These are phyloP conservation scores for Leccinum ochraceum DNA, from an alignment of 768 basidiomycete species.

Conservation along the genomic window DNA sequence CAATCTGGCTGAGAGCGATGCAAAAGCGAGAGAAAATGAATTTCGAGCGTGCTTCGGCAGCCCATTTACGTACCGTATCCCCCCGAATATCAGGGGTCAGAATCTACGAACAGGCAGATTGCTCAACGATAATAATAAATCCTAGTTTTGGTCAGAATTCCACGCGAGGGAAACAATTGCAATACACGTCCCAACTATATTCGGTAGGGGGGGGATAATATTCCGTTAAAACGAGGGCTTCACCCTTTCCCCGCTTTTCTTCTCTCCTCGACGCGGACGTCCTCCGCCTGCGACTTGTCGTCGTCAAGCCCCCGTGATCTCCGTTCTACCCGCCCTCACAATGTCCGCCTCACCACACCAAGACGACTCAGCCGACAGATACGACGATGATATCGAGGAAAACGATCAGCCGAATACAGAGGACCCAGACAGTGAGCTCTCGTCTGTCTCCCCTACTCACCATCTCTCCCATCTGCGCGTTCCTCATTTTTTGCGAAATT, in stretches of 20 bases:
- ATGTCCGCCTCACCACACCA: conserved; percentile 68
- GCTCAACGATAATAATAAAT: conserved; percentile 58
- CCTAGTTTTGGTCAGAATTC: conserved; percentile 55
- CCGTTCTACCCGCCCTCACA: conserved; percentile 22
- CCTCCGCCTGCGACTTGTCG: conserved; percentile 22
- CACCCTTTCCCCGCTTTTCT: conserved; percentile 65
- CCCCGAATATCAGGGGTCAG: conserved; percentile 61
- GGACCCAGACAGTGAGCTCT: conserved; percentile 33
- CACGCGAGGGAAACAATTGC: conserved; percentile 68
- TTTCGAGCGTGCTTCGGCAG: conserved; percentile 34
- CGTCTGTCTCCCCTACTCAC: conserved; percentile 12
- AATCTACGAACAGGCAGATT: conserved; percentile 50
- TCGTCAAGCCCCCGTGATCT: conserved; percentile 28
- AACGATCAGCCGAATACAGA: conserved; percentile 43
- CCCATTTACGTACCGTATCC: conserved; percentile 60
- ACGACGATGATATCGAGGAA: conserved; percentile 59
- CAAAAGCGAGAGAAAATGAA: conserved; percentile 35
- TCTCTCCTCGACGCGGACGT: conserved; percentile 42
- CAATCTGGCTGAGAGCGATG: conserved; percentile 27
- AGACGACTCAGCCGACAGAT: conserved; percentile 56
- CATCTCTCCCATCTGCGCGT: conserved; percentile 15
- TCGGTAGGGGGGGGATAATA: conserved; percentile 60
- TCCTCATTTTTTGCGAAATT: conserved; percentile 18
- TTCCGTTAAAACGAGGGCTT: conserved; percentile 75
- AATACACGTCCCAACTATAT: conserved; percentile 66